A percentile compares a stretch with the other conserved stretches of the same genome.
Conservation (phyloP, 202 grass and related monocot genomes). For the Carex sylvatica region DNA sequence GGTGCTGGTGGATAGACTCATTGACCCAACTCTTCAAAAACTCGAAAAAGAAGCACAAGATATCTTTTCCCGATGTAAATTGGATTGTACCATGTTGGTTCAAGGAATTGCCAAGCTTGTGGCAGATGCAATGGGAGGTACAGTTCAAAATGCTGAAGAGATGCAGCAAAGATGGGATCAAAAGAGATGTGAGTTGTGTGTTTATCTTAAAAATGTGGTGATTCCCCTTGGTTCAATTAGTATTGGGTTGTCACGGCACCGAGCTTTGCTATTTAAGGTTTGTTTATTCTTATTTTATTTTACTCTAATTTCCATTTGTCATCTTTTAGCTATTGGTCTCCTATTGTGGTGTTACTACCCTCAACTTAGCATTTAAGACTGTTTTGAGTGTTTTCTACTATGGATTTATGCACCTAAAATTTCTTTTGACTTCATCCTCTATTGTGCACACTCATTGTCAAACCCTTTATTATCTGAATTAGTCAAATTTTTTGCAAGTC, state of each 20-base stretch:
- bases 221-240: constrained; percentile 76
- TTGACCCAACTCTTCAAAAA: constrained; percentile 47
- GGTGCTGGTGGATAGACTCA: constrained; percentile 50
- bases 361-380: neutral
- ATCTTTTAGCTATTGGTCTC: neutral
- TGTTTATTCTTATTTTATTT: neutral
- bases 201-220: constrained; percentile 49
- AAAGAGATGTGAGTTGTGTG: constrained; percentile 44
- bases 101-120: constrained; percentile 71
- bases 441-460: neutral
- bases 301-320: neutral
- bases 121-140: constrained; percentile 73
- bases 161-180: constrained; percentile 51
- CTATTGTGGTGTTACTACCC: neutral
- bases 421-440: neutral
- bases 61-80: constrained; percentile 40
- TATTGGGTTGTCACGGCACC: constrained; percentile 74
- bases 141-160: constrained; percentile 72
- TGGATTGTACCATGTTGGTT: constrained; percentile 45
- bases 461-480: neutral
- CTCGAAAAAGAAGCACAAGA: constrained; percentile 53
- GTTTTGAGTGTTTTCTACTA: neutral
- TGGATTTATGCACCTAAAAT: neutral
- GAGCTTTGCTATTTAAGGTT: constrained; percentile 98
- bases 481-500: neutral